Percentiles rank a stretch among this genome's conserved stretches.
These are phyloP conservation scores for Irpex sp. DNA, from an alignment of 1,284 basidiomycete genomes.

Conservation along the genomic window DNA sequence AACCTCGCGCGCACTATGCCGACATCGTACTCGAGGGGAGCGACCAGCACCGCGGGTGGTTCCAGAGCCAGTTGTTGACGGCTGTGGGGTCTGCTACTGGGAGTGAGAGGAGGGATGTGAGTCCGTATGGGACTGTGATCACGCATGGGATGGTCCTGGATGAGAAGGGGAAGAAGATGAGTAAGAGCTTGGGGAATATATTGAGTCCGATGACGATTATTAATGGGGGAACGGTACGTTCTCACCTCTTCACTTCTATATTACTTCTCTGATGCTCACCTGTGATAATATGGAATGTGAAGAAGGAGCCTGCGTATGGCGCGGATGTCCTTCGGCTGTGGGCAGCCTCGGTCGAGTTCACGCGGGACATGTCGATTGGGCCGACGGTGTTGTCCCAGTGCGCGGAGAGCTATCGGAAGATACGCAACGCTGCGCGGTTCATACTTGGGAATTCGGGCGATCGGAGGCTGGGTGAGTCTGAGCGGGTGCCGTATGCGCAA, in stretches of 20 bases:
- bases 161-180: slow-evolving; percentile 93
- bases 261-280: too few relatives aligned
- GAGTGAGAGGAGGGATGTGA: slow-evolving; percentile 27
- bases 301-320: slow-evolving; percentile 77
- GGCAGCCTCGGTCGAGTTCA: slow-evolving; percentile 91
- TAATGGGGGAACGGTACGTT: slow-evolving; percentile 72
- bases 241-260: background rate
- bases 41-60: slow-evolving; percentile 99
- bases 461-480: slow-evolving; percentile 24
- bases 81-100: slow-evolving; percentile 54
- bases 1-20: slow-evolving; percentile 40
- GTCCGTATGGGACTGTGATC: slow-evolving; percentile 81
- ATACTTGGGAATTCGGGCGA: slow-evolving; percentile 78
- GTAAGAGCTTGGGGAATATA: slow-evolving; percentile 95
- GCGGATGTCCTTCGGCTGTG: slow-evolving; percentile 88
- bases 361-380: slow-evolving; percentile 86
- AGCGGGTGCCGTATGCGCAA: slow-evolving; percentile 39
- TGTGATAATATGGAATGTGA: slow-evolving; percentile 47
- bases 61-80: slow-evolving; percentile 93
- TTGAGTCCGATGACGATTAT: slow-evolving; percentile 83
- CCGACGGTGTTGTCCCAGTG: slow-evolving; percentile 76
- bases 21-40: slow-evolving; percentile 95
- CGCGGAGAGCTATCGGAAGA: slow-evolving; percentile 78
- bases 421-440: slow-evolving; percentile 90
- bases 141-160: slow-evolving; percentile 99